Conservation (phyloP, 2,329 filamentous ascomycete species). For the Colletotrichum godetiae region DNA sequence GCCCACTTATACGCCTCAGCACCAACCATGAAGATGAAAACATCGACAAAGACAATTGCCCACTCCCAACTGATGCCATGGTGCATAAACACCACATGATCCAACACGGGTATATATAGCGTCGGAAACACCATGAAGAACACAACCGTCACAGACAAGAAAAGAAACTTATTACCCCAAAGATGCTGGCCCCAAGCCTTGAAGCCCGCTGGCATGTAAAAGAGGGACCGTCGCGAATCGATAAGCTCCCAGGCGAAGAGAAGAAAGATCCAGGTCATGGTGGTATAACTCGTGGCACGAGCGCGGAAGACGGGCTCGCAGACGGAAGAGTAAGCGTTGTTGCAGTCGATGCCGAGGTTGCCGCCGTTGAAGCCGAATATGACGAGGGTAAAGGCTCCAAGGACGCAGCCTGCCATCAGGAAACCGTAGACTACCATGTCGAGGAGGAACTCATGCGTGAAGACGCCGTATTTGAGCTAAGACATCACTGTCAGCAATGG, state of each 20-base stretch:
- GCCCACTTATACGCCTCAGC: conserved; percentile 62
- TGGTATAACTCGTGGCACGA: conserved; percentile 73
- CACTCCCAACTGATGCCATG: conserved; percentile 54
- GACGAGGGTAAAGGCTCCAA: conserved; percentile 16
- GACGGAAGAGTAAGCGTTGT: conserved; percentile 57
- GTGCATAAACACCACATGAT: conserved; percentile 62
- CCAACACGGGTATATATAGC: conserved; percentile 62
- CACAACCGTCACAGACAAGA: conserved; percentile 59
- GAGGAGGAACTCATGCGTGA: conserved; percentile 67
- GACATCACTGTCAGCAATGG: no score
- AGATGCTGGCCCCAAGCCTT: conserved; percentile 70
- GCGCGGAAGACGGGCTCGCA: conserved; percentile 72
- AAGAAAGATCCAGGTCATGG: conserved; percentile 74
- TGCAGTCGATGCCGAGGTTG: conserved; percentile 64
- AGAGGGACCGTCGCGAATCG: conserved; percentile 72
- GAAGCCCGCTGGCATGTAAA: conserved; percentile 70
- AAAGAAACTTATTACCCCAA: conserved; percentile 57
- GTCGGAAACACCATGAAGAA: conserved; percentile 48
- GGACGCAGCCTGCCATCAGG: conserved; percentile 67
- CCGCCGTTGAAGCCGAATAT: conserved; percentile 54
- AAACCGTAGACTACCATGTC: conserved; percentile 71
- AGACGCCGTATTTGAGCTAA: conserved; percentile 56
- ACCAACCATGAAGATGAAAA: conserved; percentile 60
- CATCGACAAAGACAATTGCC: conserved; percentile 59
- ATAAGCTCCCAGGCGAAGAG: conserved; percentile 78